A percentile compares a stretch with the other conserved stretches of the same genome.
Evolutionary conservation across 1,284 basidiomycete species (phyloP).

Genomic region (Dichomitus squalens): DNA sequence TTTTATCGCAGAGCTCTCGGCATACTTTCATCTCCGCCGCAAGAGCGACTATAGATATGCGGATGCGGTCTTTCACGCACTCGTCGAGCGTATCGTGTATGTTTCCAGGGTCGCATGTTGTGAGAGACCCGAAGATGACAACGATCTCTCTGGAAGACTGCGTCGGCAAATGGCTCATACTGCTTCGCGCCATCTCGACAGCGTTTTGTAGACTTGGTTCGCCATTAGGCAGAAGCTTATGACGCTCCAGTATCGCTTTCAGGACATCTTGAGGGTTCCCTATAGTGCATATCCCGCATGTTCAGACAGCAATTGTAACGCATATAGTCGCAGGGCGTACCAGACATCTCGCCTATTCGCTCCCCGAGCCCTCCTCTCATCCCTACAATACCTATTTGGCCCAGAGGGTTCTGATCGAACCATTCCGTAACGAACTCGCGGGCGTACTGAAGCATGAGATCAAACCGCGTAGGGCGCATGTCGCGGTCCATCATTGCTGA

Average conservation of each 20-base stretch:
- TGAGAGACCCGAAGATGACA: conserved; percentile 92
- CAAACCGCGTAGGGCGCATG: conserved; percentile 92
- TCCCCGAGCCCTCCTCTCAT: conserved; percentile 90
- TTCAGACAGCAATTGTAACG: background rate
- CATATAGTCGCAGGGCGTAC: conserved; percentile 43
- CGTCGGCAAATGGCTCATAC: conserved; percentile 93
- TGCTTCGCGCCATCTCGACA: conserved; percentile 91
- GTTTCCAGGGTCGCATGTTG: conserved; percentile 96
- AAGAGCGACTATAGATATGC: conserved; percentile 90
- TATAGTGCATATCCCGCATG: conserved; percentile 42
- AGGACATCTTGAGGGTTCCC: conserved; percentile 96
- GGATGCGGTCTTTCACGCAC: conserved; percentile 82
- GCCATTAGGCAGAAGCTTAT: conserved; percentile 86
- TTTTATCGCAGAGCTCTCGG: conserved; percentile 86
- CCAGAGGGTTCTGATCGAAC: conserved; percentile 99
- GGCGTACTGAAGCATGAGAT: conserved; percentile 87
- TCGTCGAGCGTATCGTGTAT: conserved; percentile 90
- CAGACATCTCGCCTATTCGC: conserved; percentile 86
- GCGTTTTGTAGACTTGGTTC: conserved; percentile 97
- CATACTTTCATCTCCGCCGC: conserved; percentile 98
- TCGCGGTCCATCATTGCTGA: conserved; percentile 94
- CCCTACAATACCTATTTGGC: conserved; percentile 94
- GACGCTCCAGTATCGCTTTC: conserved; percentile 82
- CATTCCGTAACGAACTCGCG: conserved; percentile 93
- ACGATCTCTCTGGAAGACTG: conserved; percentile 96